Conservation (phyloP, 2,329 filamentous ascomycete genomes). For the Cladosporium sp. region DNA sequence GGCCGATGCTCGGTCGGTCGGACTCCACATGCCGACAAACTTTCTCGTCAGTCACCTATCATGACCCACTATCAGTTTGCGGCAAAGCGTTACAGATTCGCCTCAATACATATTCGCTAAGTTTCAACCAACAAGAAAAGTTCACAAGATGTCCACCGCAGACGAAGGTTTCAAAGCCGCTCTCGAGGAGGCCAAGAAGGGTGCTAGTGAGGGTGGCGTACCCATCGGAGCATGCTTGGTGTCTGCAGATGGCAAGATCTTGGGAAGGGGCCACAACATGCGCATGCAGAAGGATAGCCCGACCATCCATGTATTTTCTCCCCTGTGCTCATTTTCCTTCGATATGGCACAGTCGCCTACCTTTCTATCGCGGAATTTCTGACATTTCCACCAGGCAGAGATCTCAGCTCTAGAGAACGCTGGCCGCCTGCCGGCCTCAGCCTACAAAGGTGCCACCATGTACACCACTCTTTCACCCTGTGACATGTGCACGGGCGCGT, state of each 20-base stretch:
- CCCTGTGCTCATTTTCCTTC: background rate
- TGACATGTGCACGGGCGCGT: slow-evolving; percentile 76
- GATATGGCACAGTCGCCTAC: background rate
- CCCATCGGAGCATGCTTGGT: slow-evolving; percentile 57
- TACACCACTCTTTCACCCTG: slow-evolving; percentile 75
- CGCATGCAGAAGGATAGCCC: slow-evolving; percentile 64
- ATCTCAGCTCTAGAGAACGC: slow-evolving; percentile 70
- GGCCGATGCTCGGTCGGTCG: too few species aligned
- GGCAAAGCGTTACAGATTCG: background rate
- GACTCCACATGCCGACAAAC: too few species aligned
- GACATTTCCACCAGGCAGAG: slow-evolving; percentile 52
- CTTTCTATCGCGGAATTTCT: background rate
- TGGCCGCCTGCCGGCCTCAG: slow-evolving; percentile 61
- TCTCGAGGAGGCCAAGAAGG: slow-evolving; percentile 51
- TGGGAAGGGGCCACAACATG: slow-evolving; percentile 70
- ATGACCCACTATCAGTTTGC: background rate
- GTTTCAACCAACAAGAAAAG: too few species aligned
- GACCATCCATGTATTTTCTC: slow-evolving; percentile 57
- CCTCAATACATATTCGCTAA: too few species aligned
- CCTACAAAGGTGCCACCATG: slow-evolving; percentile 70
- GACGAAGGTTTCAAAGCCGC: slow-evolving; percentile 52
- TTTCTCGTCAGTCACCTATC: too few species aligned
- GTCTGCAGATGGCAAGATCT: slow-evolving; percentile 61
- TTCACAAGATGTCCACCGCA: slow-evolving; percentile 24
- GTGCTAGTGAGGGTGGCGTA: slow-evolving; percentile 52